Conservation (phyloP, 2,329 filamentous ascomycete genomes). For the Sporothrix globosa region DNA sequence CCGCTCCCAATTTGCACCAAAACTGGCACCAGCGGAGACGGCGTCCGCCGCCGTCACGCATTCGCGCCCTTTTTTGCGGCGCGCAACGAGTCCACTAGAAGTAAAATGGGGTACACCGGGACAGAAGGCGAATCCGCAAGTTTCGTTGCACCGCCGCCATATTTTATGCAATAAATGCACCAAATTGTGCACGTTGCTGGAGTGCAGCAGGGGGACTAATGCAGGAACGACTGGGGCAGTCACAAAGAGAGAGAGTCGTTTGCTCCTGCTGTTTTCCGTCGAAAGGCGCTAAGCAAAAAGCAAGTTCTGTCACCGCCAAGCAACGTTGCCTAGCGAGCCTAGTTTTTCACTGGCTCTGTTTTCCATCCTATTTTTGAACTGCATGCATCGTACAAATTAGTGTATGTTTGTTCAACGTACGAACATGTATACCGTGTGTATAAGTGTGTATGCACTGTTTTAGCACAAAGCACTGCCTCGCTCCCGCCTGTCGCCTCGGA, state of each 20-base stretch:
- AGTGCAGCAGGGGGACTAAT: constrained; percentile 24
- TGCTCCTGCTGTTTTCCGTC: not conserved
- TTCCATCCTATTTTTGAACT: constrained; percentile 15
- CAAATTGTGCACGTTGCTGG: constrained; percentile 21
- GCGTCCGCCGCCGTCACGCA: constrained; percentile 12
- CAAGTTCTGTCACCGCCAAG: constrained; percentile 13
- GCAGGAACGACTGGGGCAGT: constrained; percentile 1
- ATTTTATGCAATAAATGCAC: constrained; percentile 12
- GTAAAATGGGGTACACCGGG: not conserved
- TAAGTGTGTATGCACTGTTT: not conserved
- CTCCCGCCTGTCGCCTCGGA: not conserved
- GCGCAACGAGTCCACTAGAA: not conserved
- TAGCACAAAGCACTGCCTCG: not conserved
- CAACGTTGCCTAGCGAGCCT: not conserved
- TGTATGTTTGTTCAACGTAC: not conserved
- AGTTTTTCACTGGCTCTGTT: not conserved
- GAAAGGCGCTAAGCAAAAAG: constrained; percentile 3
- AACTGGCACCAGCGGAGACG: not conserved
- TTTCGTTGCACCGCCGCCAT: not conserved
- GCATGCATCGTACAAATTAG: not conserved
- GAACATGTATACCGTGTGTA: not conserved
- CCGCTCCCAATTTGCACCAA: too few relatives aligned
- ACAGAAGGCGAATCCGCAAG: not conserved
- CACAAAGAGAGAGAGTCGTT: not conserved
- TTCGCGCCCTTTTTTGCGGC: not conserved